Base-by-base conservation (phyloP, 2,329 filamentous ascomycete species). In the Didymosphaeria variabile region DNA sequence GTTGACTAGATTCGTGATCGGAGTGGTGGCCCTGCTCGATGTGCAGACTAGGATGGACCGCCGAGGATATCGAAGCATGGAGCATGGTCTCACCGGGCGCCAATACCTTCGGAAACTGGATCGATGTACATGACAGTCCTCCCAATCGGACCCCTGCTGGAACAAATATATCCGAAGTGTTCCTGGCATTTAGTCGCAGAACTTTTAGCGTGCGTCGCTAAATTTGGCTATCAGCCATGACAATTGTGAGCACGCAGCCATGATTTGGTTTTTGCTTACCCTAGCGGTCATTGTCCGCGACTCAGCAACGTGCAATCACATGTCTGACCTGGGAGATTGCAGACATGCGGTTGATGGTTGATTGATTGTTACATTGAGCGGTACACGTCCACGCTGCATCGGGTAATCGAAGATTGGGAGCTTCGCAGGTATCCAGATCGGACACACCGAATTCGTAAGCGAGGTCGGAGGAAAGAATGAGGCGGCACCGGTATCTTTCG, bases 381-480 rank as follows among this genome's bases (percentile, higher is more conserved):
- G n/a, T n/a, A 26, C 15, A 40, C 38, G 5, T 17, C 38, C 2
- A 19, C 12, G 1, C 3, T 13, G 8, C 10, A 17, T 44, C 12
- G 23, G 21, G 15, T 6, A 23, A 12, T 31, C 34, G 13, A 54
- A 40, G 19, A 12, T 34, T 12, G 23, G n/a, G n/a, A 10, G n/a
- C n/a, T 23, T 31, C 15, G 19, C 40, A 46, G 26, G 52, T 34
- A 36, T 23, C 40, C 40, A 46, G 29, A 34, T 55, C 29, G 29
- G 38, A 34, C 17, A 55, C 19, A 38, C 13, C n/a, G 40, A 32
- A 21, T 10, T 12, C 12, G 15, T 13, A 55, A 46, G 38, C 29
- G 29, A 31, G 17, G 36, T 55, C 51, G 38, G 31, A 29, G 42
- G 40, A 26, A 32, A 55, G 9, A 46, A 54, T 54, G 51, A 54